Base-by-base conservation (phyloP, 192 early-diverging fungal genomes). In the Backusella luteola region DNA sequence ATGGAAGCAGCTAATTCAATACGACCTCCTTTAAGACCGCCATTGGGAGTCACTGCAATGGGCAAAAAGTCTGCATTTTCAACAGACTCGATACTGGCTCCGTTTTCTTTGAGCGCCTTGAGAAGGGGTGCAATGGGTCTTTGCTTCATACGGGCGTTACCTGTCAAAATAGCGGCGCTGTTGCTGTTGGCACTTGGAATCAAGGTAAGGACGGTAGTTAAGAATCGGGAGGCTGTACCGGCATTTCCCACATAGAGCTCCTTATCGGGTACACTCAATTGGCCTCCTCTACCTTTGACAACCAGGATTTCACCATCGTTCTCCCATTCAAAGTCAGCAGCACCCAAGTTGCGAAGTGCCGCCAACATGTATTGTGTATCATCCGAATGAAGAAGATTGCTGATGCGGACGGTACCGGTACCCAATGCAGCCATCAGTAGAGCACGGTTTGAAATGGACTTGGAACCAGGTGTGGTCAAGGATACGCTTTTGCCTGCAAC, bases 141-240 rank as follows among this genome's bases (percentile, higher is more conserved):
- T 85, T 94, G 95, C 84, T 98, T 95, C 98, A 99, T 99, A 75
- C 98, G 92, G 14, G 96, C 91, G 76, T 98, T 99, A 69, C 97
- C 98, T 5, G 98, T 98, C 67, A 98, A 81, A 56, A 95, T 87
- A 0, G 92, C 90, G 6, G 72, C n/a, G 1, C 68, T 53, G 35
- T 77, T 81, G 14, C 83, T 69, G 52, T 70, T 56, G 2, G 79
- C 75, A 4, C 84, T 82, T 41, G 88, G 84, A 14, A 96, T 89
- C 34, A 98, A 86, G 19, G 94, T 92, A 34, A 90, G 91, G 6
- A 97, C 91, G 0, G 96, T 91, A 21, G 97, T 94, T 53, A 99
- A 86, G 86, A 99, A 99, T 32, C 98, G 92, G 17, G 96, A 90
- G 1, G 98, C 98, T 5, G 98, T 99, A 63, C 98, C 98, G 9